Evolutionary conservation across 306 rosid genomes (phyloP), one percentile per base, ranked within the genome.

Genomic region (Mimosa pudica): DNA sequence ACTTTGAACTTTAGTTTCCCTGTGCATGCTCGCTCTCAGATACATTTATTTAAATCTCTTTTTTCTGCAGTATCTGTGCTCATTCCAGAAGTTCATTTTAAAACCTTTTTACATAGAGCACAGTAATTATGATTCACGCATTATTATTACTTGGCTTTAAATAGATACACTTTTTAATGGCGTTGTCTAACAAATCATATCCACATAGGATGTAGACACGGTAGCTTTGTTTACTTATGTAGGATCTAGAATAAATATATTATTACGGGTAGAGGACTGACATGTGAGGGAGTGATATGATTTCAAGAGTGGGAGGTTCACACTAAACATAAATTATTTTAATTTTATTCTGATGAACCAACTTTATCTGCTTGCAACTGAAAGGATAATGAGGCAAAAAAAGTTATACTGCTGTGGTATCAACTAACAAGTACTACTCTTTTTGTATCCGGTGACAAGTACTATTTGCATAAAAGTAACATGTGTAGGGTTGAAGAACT

Each of bases 241-340:
- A 45, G 51, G 52, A 67, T 55, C 10, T 35, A n/a, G 66, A 16
- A 47, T 48, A 17, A 13, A 36, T 62, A 14, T 62, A 75, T 2
- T 7, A 14, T 30, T 49, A 48, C 49, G 41, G 33, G 20, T 47
- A 76, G 49, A 17, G 33, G 65, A 46, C 24, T 35, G 33, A 60
- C 54, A 32, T 71, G 14, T 64, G 73, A 63, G 73, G 51, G 72
- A 68, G 18, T 30, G 47, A 49, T 32, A 71, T 42, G 10, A 77
- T 54, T 54, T 54, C 17, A 41, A 38, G 45, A 54, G 33, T 24
- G 70, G 10, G 33, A 1, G 51, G 71, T 67, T 17, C 58, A 47
- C 61, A 61, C 74, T 69, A 54, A 41, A 57, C 51, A 11, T 57
- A 18, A n/a, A 18, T 81, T 81, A n/a, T 46, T 46, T 68, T 75